Conservation (phyloP, 2,329 filamentous ascomycete genomes). For the Alternaria longipes region DNA sequence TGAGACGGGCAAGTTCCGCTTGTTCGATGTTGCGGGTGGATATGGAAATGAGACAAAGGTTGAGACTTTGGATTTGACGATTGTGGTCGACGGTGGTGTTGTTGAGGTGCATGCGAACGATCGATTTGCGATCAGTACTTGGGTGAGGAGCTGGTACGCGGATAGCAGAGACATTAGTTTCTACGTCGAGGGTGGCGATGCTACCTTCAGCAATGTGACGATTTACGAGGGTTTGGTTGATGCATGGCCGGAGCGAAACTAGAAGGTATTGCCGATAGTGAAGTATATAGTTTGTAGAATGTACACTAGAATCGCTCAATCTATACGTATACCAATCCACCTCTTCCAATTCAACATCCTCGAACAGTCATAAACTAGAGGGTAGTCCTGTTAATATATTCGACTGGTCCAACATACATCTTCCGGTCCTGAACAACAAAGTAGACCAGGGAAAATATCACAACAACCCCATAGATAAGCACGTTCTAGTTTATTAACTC, state of each 20-base stretch:
- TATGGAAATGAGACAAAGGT: conserved; percentile 37
- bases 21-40: conserved; percentile 51
- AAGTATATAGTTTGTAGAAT: not conserved
- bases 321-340: conserved; percentile 30
- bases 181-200: conserved; percentile 26
- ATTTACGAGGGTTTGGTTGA: conserved; percentile 32
- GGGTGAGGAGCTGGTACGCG: conserved; percentile 51
- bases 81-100: conserved; percentile 52
- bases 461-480: too few species aligned
- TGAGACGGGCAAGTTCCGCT: conserved; percentile 52
- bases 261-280: not conserved
- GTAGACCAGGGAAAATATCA: too few species aligned
- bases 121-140: conserved; percentile 55
- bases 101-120: conserved; percentile 55
- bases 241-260: conserved; percentile 14
- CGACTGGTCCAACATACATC: too few species aligned
- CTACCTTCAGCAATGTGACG: conserved; percentile 39
- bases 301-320: not conserved
- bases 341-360: too few species aligned
- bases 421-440: too few species aligned
- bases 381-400: too few species aligned
- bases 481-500: conserved; percentile 42
- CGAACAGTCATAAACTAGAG: too few species aligned
- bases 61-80: conserved; percentile 53
- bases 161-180: conserved; percentile 28